These are phyloP conservation scores for Eucalyptus paniculata DNA, from an alignment of 345 rosid species.

Conservation along the genomic window DNA sequence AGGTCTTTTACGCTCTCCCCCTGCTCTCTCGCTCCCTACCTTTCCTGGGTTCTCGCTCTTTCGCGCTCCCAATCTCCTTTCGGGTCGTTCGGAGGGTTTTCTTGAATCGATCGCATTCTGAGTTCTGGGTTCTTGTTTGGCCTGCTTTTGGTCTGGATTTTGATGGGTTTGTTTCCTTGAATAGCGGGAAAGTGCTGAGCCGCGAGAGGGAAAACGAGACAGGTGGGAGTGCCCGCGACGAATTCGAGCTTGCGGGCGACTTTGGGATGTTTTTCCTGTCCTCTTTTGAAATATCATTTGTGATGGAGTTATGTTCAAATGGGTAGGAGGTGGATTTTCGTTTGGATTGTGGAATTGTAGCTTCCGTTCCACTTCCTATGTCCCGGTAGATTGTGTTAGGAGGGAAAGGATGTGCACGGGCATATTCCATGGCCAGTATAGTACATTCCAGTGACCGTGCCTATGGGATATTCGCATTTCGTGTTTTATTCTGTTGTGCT, in stretches of 20 bases:
- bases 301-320: neutral
- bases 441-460: neutral
- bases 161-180: neutral
- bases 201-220: neutral
- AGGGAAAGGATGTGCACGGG: neutral
- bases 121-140: neutral
- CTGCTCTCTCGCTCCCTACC: neutral
- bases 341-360: neutral
- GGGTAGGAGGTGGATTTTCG: neutral
- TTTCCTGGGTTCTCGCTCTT: neutral
- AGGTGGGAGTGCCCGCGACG: neutral
- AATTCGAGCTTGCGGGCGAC: neutral
- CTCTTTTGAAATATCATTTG: neutral
- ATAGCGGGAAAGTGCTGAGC: neutral
- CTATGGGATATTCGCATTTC: neutral
- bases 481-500: neutral
- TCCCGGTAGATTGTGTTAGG: neutral
- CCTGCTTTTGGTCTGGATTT: neutral
- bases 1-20: slow-evolving; percentile 24
- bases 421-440: neutral
- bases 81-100: neutral
- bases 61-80: neutral
- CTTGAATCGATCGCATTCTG: neutral
- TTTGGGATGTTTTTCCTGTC: neutral
- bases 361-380: neutral